A percentile compares a stretch with the other conserved stretches of the same genome.
Evolutionary conservation across 441 rosid genomes (phyloP).

Genomic region (Adansonia rubrostipa): DNA sequence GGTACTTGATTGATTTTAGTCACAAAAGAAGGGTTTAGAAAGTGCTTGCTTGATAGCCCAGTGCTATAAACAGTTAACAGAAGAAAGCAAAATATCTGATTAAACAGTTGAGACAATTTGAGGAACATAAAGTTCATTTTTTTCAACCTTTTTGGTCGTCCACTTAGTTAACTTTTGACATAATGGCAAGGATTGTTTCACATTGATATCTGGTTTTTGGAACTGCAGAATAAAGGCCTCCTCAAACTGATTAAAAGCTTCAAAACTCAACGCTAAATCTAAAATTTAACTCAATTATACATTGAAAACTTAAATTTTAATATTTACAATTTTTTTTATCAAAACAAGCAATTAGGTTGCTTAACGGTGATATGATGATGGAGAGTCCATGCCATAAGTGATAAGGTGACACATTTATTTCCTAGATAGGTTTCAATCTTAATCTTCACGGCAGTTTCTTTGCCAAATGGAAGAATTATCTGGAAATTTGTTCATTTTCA

Average conservation of each 20-base stretch:
- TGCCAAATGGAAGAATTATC: neutral
- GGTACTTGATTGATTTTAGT: neutral
- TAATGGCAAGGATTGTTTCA: conserved; percentile 12
- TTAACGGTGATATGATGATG: neutral
- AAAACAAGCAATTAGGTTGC: neutral
- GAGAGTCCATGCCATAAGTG: neutral
- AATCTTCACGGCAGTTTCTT: neutral
- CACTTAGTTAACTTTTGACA: conserved; percentile 20
- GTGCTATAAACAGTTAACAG: conserved; percentile 3
- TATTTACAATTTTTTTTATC: too few relatives aligned
- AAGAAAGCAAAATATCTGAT: neutral
- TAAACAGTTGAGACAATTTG: conserved; percentile 11
- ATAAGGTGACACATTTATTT: neutral
- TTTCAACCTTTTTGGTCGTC: conserved; percentile 17
- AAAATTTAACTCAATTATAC: too few relatives aligned
- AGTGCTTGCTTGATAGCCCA: conserved; percentile 1
- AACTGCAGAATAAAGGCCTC: neutral
- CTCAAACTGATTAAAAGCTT: neutral
- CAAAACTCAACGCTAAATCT: neutral
- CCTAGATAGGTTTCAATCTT: neutral
- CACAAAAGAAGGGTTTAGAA: neutral
- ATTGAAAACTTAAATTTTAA: too few relatives aligned
- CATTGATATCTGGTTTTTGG: conserved; percentile 11
- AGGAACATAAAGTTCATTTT: neutral
- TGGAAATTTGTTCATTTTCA: neutral